Evolutionary conservation across 768 basidiomycete genomes (phyloP), one percentile per base, ranked within the genome.

Genomic region (Fistulinella prunicolor): DNA sequence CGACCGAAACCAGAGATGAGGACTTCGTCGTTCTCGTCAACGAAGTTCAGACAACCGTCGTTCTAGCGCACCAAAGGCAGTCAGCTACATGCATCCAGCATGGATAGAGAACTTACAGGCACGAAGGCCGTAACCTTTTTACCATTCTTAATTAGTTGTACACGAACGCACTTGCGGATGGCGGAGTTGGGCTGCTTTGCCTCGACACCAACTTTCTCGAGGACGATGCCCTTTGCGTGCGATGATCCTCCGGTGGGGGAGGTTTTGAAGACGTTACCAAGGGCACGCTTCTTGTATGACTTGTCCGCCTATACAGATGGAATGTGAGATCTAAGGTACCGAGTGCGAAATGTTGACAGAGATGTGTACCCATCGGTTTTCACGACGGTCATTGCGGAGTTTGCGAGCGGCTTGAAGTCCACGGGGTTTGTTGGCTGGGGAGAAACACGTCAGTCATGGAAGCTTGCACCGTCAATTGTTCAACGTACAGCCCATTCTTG

Each of bases 71-170:
- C 32, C 17, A 34, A 45, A 53, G 39, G 22, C 16, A 38, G 47
- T 53, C 19, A 64, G 44, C 6, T 16, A 38, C 19, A 9, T 19
- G 12, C 26, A 28, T 17, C 37, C 16, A 28, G 48, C 13, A 8
- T 16, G 22, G 34, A 38, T 28, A 28, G 32, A 41, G 14, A 37
- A 82, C 90, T 59, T 63, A 91, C 91, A 54, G 95, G 95, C 34
- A 98, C 96, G 86, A 99, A 99, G 65, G 96, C 96, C 55, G 95
- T 98, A 69, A 99, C 95, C 73, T 98, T 98, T 87, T 99, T 99
- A 59, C 96, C 96, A 78, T 99, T 99, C 83, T 99, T 99, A 73
- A 99, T 98, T 61, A 99, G 81, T 67, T 99, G 96, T 55, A 99
- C 96, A 77, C 96, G 93, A 60, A 99, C 96, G 79, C 96, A 99